Conservation (phyloP, 371 early-diverging fungal genomes). For the Rhizopus microsporus region DNA sequence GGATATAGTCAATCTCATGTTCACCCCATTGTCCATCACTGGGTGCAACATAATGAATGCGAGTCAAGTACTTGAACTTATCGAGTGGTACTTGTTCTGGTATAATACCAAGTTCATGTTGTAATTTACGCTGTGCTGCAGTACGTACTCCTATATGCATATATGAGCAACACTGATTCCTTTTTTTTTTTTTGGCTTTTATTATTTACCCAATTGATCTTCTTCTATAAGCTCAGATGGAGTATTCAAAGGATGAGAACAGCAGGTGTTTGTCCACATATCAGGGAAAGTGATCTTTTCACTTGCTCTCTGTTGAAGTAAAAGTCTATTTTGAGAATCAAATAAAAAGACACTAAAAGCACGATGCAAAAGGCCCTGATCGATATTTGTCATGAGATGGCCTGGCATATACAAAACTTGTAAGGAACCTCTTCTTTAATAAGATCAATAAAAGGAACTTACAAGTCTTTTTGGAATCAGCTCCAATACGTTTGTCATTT, state of each 20-base stretch:
- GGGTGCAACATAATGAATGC: conserved; percentile 94
- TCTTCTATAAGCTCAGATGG: conserved; percentile 81
- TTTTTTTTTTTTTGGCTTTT: not conserved
- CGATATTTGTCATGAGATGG: conserved; percentile 91
- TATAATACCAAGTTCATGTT: conserved; percentile 94
- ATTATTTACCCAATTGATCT: conserved; percentile 67
- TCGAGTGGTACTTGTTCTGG: conserved; percentile 80
- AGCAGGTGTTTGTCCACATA: conserved; percentile 97
- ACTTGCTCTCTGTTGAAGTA: conserved; percentile 91
- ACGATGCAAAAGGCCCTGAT: conserved; percentile 87
- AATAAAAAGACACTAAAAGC: conserved; percentile 97
- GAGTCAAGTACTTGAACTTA: conserved; percentile 83
- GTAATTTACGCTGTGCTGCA: conserved; percentile 82
- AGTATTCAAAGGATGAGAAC: conserved; percentile 91
- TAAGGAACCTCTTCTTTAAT: not conserved
- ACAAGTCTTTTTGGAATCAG: conserved; percentile 91
- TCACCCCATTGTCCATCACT: conserved; percentile 97
- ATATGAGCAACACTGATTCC: not conserved
- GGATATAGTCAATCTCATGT: conserved; percentile 95
- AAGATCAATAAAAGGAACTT: conserved; percentile 36
- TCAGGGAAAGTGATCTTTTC: conserved; percentile 98
- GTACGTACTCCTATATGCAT: conserved; percentile 46
- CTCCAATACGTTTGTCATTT: conserved; percentile 82
- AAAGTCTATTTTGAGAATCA: conserved; percentile 73
- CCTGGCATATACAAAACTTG: conserved; percentile 45